A percentile compares a stretch with the other conserved stretches of the same genome.
These are phyloP conservation scores for Crithidia brevicula DNA, from an alignment of 208 protist genomes.

Conservation along the genomic window DNA sequence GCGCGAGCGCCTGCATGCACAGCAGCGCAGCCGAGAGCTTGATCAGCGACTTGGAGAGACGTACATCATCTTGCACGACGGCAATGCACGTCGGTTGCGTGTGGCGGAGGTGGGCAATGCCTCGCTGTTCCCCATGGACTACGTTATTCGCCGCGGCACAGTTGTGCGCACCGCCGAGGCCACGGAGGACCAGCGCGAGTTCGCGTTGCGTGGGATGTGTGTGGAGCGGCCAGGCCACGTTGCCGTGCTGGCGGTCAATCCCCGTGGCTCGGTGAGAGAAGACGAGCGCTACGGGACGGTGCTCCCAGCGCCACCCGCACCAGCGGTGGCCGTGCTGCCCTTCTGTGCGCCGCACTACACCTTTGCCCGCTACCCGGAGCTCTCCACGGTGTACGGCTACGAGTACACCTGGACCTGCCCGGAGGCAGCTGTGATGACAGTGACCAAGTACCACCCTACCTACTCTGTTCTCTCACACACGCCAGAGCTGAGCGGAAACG, in stretches of 20 bases:
- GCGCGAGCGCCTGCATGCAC: not conserved
- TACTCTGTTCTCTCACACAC: slow-evolving; percentile 56
- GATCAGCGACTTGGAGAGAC: slow-evolving; percentile 23
- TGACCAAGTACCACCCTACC: slow-evolving; percentile 49
- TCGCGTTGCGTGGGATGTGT: slow-evolving; percentile 71
- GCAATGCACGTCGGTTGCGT: slow-evolving; percentile 23
- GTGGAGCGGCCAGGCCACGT: slow-evolving; percentile 33
- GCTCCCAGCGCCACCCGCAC: slow-evolving; percentile 37
- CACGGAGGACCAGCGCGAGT: slow-evolving; percentile 52
- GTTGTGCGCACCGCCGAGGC: slow-evolving; percentile 24
- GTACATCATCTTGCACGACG: slow-evolving; percentile 34
- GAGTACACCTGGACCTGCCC: slow-evolving; percentile 72
- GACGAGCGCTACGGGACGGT: slow-evolving; percentile 47
- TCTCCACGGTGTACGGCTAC: slow-evolving; percentile 64
- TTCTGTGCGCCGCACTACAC: slow-evolving; percentile 71
- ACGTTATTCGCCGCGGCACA: slow-evolving; percentile 40
- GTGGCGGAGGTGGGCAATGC: slow-evolving; percentile 39
- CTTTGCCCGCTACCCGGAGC: slow-evolving; percentile 79
- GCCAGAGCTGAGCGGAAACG: slow-evolving; percentile 21
- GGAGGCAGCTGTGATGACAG: slow-evolving; percentile 34
- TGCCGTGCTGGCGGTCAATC: slow-evolving; percentile 67
- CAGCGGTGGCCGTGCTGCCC: slow-evolving; percentile 68
- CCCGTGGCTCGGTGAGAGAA: slow-evolving; percentile 48
- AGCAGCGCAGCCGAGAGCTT: slow-evolving; percentile 21
- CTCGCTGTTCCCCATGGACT: slow-evolving; percentile 58